A percentile compares a stretch with the other conserved stretches of the same genome.
These are phyloP conservation scores for Clavispora phyllophila DNA, from an alignment of 805 yeast genomes.

Conservation along the genomic window DNA sequence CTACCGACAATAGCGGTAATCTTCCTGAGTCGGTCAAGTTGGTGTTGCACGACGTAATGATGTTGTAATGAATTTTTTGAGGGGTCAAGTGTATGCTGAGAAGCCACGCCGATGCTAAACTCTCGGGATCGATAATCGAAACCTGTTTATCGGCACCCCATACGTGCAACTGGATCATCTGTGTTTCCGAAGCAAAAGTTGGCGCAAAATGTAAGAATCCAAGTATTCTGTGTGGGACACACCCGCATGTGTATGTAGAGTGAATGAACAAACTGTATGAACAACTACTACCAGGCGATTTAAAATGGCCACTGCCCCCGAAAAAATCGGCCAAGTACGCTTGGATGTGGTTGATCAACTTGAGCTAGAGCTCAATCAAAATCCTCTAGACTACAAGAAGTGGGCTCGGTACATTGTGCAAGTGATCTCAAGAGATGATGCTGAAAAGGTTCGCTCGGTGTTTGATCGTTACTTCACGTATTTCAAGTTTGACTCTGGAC, in stretches of 20 bases:
- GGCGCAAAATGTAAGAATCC: neutral
- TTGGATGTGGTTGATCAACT: slow-evolving; percentile 55
- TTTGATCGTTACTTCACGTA: slow-evolving; percentile 57
- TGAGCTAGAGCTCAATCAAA: slow-evolving; percentile 47
- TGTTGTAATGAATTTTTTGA: slow-evolving; percentile 15
- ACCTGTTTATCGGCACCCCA: slow-evolving; percentile 46
- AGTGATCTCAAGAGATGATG: slow-evolving; percentile 46
- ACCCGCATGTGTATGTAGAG: neutral
- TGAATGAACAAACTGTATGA: neutral
- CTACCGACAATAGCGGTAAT: slow-evolving; percentile 43
- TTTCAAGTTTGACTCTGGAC: slow-evolving; percentile 56
- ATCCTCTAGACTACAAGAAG: slow-evolving; percentile 48
- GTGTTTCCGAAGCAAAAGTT: no score
- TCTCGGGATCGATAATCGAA: slow-evolving; percentile 48
- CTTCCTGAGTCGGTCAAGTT: slow-evolving; percentile 44
- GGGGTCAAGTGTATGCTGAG: slow-evolving; percentile 20
- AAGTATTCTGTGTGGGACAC: neutral
- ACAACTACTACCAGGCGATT: neutral
- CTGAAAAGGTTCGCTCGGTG: slow-evolving; percentile 51
- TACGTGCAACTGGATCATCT: slow-evolving; percentile 37
- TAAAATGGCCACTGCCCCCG: neutral
- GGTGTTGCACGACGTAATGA: slow-evolving; percentile 57
- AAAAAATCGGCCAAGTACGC: slow-evolving; percentile 10
- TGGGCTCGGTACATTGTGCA: slow-evolving; percentile 57
- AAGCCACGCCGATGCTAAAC: slow-evolving; percentile 44